Base-by-base conservation (phyloP, 176 grass and related monocot species). In the Juncus effusus region DNA sequence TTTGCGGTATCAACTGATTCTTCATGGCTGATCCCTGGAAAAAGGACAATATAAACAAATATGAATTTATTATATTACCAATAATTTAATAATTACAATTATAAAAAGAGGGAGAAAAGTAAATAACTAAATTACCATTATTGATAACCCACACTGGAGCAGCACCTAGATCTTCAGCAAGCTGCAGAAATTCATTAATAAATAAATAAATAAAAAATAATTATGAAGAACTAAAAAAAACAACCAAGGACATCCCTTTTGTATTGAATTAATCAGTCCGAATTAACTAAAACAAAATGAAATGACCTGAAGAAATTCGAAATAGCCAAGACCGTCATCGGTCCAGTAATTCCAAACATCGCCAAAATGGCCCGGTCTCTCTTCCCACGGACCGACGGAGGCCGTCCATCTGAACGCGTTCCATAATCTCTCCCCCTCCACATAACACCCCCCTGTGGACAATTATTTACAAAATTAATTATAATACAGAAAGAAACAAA, bases 301-400 rank as follows among this genome's bases (percentile, higher is more conserved):
- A 79, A 58, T 42, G 56, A 97, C 93, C 79, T 89, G 88, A 79
- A 97, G 93, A 61, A 86, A 97, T 63, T 97, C 93, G 63, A 84
- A 92, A 73, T 81, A 97, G 58, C 93, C 88, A 40, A 97, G 85
- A 7, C 85, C 88, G 65, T 97, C 85, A 65, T 97, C 93, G 67
- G 82, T 85, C 93, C 88, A 97, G 71, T 97, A 97, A 49, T 86
- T 79, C 93, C 88, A 97, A 13, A 73, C 82, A 89, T 91, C 93
- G 63, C 85, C 85, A 63, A 86, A 91, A 64, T 91, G 93, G 7
- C 93, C 93, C 60, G 80, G 74, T 54, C 93, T 88, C 79, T 91
- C 87, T 80, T 88, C 87, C 93, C 93, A 97, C 55, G 93, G 77
- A 40, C 82, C 93, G 55, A 97, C 76, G 54, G 88, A 91, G 56